Conservation (phyloP, 2,329 filamentous ascomycete species). For the Fragosphaeria purpurea region DNA sequence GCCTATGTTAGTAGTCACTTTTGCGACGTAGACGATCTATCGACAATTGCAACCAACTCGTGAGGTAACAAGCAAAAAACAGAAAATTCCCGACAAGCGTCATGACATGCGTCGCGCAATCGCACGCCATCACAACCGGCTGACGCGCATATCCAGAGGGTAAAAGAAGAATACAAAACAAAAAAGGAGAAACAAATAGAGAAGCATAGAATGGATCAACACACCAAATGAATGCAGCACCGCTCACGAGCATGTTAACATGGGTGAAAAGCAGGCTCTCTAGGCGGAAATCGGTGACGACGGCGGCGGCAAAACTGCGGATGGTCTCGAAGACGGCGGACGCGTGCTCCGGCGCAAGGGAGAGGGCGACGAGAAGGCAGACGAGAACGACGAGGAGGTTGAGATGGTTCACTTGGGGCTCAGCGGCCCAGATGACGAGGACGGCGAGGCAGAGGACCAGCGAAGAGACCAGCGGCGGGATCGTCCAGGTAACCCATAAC, state of each 20-base stretch:
- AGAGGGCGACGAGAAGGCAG: conserved; percentile 30
- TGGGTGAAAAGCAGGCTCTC: conserved; percentile 38
- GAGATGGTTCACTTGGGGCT: conserved; percentile 32
- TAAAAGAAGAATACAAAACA: background rate
- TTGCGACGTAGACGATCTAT: too few species aligned
- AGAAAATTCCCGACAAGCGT: too few species aligned
- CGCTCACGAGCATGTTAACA: conserved; percentile 45
- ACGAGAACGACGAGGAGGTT: conserved; percentile 31
- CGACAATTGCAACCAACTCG: too few species aligned
- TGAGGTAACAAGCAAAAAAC: too few species aligned
- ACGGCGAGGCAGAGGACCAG: conserved; percentile 32
- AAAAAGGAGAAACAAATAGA: background rate
- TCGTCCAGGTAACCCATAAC: conserved; percentile 40
- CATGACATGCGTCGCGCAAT: too few species aligned
- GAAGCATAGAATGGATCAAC: background rate
- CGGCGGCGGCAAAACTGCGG: conserved; percentile 23
- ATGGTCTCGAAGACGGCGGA: conserved; percentile 25
- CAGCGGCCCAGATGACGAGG: conserved; percentile 34
- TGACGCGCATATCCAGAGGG: too few species aligned
- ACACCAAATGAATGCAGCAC: conserved; percentile 44
- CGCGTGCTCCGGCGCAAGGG: conserved; percentile 30
- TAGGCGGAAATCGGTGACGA: conserved; percentile 32
- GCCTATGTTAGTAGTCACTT: background rate
- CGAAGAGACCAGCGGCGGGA: conserved; percentile 30
- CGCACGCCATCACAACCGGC: too few species aligned